These are phyloP conservation scores for Coniochaeta sp. DNA, from an alignment of 2,329 filamentous ascomycete species.

Conservation along the genomic window DNA sequence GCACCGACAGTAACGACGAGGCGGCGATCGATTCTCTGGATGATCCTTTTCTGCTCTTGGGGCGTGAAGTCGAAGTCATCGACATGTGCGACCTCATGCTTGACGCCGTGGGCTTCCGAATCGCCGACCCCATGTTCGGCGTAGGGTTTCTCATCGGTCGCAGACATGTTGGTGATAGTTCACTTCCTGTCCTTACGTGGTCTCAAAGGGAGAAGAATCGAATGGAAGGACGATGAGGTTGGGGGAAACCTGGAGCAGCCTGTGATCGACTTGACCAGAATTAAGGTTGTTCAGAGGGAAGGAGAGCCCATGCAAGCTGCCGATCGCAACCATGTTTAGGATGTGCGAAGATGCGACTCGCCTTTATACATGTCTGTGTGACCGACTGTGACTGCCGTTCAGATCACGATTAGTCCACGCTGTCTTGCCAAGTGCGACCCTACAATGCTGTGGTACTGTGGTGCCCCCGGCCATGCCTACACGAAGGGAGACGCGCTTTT, in stretches of 20 bases:
- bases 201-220: too few relatives aligned
- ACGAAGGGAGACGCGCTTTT: neutral
- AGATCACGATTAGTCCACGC: neutral
- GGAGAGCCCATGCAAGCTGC: neutral
- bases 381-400: neutral
- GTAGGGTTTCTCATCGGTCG: neutral
- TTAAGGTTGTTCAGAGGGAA: too few relatives aligned
- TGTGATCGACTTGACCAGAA: neutral
- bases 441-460: neutral
- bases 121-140: neutral
- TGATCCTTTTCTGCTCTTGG: slow-evolving; percentile 59
- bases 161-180: neutral
- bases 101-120: neutral
- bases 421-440: neutral
- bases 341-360: neutral
- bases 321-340: neutral
- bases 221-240: too few relatives aligned
- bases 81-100: neutral
- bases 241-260: neutral
- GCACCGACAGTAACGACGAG: slow-evolving; percentile 54
- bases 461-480: neutral
- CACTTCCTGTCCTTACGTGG: neutral
- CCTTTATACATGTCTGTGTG: neutral
- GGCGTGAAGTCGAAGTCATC: slow-evolving; percentile 39
- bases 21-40: slow-evolving; percentile 61